Conservation (phyloP, 441 rosid genomes). For the Populus hybrid region DNA sequence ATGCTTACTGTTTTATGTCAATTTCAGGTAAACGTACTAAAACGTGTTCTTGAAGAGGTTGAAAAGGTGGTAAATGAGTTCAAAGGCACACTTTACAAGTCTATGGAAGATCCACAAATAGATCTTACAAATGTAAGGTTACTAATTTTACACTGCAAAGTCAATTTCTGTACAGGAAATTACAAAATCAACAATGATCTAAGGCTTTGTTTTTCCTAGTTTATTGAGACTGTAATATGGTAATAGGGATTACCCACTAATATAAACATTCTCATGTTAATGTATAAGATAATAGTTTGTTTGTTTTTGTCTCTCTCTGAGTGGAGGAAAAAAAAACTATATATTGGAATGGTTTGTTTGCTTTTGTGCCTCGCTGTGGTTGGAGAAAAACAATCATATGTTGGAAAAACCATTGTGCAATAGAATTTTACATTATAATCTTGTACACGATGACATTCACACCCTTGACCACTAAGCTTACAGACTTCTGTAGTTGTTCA, state of each 20-base stretch:
- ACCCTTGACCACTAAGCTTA: background rate
- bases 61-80: constrained; percentile 96
- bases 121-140: constrained; percentile 79
- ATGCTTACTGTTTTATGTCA: constrained; percentile 11
- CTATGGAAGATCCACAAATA: constrained; percentile 96
- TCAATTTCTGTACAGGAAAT: constrained; percentile 1
- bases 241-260: background rate
- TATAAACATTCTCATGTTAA: background rate
- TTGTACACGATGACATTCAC: background rate
- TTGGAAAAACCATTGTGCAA: constrained; percentile 1
- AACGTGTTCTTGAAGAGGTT: constrained; percentile 98
- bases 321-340: background rate
- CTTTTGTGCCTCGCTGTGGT: background rate
- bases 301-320: background rate
- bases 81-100: constrained; percentile 87
- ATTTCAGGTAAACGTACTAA: constrained; percentile 88
- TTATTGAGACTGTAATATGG: background rate
- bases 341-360: background rate
- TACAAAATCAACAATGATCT: background rate
- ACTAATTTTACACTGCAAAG: background rate
- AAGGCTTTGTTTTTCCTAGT: background rate
- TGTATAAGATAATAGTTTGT: background rate
- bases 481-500: background rate
- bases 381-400: background rate
- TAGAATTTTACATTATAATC: background rate